Conservation (phyloP, 768 basidiomycete genomes). For the Phylloporus rhodoxanthus region DNA sequence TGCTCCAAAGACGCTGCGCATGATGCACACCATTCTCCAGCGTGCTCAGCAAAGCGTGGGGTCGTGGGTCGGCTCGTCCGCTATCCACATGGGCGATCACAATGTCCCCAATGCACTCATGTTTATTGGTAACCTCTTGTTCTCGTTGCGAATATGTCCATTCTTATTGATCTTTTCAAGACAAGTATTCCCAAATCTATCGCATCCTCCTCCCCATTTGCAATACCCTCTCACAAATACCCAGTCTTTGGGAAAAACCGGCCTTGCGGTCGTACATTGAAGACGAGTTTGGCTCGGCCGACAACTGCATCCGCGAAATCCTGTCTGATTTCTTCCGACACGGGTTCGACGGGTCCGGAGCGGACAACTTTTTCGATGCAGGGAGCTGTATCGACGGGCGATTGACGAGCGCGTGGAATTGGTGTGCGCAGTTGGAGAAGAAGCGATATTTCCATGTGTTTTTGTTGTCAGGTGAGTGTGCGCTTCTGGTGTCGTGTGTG, state of each 20-base stretch:
- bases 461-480: constrained; percentile 58
- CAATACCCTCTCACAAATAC: constrained; percentile 72
- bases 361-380: constrained; percentile 86
- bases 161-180: constrained; percentile 21
- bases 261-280: constrained; percentile 73
- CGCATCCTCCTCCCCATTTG: constrained; percentile 85
- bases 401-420: constrained; percentile 88
- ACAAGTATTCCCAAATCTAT: constrained; percentile 91
- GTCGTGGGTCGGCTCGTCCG: constrained; percentile 79
- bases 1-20: constrained; percentile 81
- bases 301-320: constrained; percentile 64
- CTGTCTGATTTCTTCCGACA: constrained; percentile 82
- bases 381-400: constrained; percentile 82
- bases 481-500: background rate
- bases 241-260: constrained; percentile 58
- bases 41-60: constrained; percentile 79
- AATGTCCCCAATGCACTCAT: constrained; percentile 59
- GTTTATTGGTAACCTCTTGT: constrained; percentile 56
- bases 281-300: constrained; percentile 72
- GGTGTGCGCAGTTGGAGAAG: constrained; percentile 83
- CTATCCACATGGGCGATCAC: constrained; percentile 87
- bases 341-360: constrained; percentile 87
- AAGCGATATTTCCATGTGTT: constrained; percentile 80
- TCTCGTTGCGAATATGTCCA: background rate
- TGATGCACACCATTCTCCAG: constrained; percentile 84